Evolutionary conservation across 2,329 filamentous ascomycete species (phyloP), one percentile per base, ranked within the genome.

Genomic region (Alternaria tenuissima): DNA sequence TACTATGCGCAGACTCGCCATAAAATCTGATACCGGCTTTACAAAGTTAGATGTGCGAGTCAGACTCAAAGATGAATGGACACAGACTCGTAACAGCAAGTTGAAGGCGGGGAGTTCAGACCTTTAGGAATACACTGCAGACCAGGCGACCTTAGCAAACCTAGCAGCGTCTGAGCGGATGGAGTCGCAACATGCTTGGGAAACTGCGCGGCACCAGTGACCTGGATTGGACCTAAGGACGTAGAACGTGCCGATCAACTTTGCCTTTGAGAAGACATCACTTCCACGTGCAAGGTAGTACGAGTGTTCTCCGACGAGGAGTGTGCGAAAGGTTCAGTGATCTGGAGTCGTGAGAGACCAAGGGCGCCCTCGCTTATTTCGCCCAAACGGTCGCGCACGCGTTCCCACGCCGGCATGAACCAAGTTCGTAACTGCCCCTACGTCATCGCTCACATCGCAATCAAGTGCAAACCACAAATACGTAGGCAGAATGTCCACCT

Each of bases 401-500:
- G 26, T 51, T 47, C 9, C 30, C 52, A 48, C 44, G 39, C 42
- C 42, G 16, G 14, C 57, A 22, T 38, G 53, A 57, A 60, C 57
- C 57, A 60, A 57, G 57, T 57, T 57, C 47, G 30, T 6, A 18
- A 14, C 34, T 47, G 9, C 20, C 26, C 30, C 53, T 60, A 60
- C 57, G 57, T 60, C 57, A 60, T 60, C 34, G 53, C 47, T 55
- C 52, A 57, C 46, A 57, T 30, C 32, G 41, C 53, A 60, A 52
- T 52, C 34, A 52, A 52, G 48, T 48, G 32, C 39, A 24, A 38
- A 24, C 47, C 47, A 41, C 46, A 39, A 44, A 34, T 26, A 20
- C 11, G 22, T 52, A 46, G 38, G 22, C 41, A 39, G 30, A 43
- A 57, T 20, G 28, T 14, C 30, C 30, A 22, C 54, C 22, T n/a